Evolutionary conservation across 169 alveolate species (phyloP), one percentile per base, ranked within the genome.

Genomic region (Plasmodium cynomolgi): DNA sequence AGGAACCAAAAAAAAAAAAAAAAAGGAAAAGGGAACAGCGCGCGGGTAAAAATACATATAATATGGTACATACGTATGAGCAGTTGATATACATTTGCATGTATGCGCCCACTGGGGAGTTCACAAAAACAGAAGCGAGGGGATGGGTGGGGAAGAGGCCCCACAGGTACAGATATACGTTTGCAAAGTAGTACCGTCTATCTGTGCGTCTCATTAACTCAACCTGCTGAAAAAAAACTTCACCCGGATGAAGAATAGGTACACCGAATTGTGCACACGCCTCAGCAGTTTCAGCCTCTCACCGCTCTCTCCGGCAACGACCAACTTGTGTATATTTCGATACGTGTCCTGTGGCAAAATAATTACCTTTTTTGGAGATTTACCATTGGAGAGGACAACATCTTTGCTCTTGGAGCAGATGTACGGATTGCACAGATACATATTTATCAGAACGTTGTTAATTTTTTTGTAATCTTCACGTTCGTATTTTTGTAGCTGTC

Each of bases 341-440:
- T 91, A 91, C 26, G 92, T 71, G 62, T 91, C 95, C 50, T 91
- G 84, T 72, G 95, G 95, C 41, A 91, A 81, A 50, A 91, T 82
- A n/a, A 91, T 82, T 3, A 91, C 37, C 58, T 82, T 91, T 29
- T 91, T 91, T n/a, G 47, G 72, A 8, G 75, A 81, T 62, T 56
- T 88, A 6, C 72, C 54, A 23, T 80, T 88, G 44, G 90, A 39
- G 9, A 88, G 5, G 7, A 71, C 33, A 80, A 23, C 47, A 1
- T 54, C 81, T 31, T 79, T 88, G n/a, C 84, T 71, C 34, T 91
- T 91, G 6, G 81, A 77, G 34, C 75, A 91, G 39, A 91, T 54
- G 77, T 91, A 31, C 26, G 95, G 95, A 83, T 91, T 91, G 44
- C 84, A 91, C 58, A 91, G 73, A 54, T 91, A 91, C 95, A 82